Evolutionary conservation across 768 basidiomycete species (phyloP).

Genomic region (Rhodosporidiobolus odoratus): DNA sequence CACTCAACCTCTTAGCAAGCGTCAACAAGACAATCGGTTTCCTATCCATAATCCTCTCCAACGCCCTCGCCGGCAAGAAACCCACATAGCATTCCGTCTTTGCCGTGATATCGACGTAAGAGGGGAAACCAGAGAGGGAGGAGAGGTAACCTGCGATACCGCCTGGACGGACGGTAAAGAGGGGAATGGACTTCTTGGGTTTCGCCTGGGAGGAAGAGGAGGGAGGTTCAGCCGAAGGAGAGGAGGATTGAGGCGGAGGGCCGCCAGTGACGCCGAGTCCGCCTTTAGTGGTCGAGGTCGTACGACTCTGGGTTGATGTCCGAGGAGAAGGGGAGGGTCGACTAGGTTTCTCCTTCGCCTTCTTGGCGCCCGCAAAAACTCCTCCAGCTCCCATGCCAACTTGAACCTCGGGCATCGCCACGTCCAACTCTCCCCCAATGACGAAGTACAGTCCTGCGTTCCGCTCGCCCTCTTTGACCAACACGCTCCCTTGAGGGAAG

Average conservation of each 20-base stretch:
- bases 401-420: slow-evolving; percentile 66
- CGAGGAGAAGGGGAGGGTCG: too few species aligned
- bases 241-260: too few species aligned
- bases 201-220: background rate
- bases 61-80: slow-evolving; percentile 77
- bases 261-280: background rate
- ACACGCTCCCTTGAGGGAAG: slow-evolving; percentile 75
- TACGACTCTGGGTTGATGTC: too few species aligned
- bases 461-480: slow-evolving; percentile 83
- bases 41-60: slow-evolving; percentile 86
- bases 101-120: slow-evolving; percentile 92
- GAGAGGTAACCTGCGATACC: slow-evolving; percentile 96
- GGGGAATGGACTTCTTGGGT: slow-evolving; percentile 44
- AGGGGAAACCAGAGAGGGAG: slow-evolving; percentile 81
- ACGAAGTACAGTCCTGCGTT: slow-evolving; percentile 77
- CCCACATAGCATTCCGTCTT: slow-evolving; percentile 99
- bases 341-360: background rate
- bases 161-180: slow-evolving; percentile 94
- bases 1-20: slow-evolving; percentile 90
- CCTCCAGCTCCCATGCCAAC: background rate
- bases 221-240: background rate
- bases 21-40: slow-evolving; percentile 92
- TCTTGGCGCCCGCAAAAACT: background rate
- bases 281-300: too few species aligned
- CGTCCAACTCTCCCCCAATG: slow-evolving; percentile 92